Evolutionary conservation across 371 early-diverging fungal species (phyloP), one percentile per base, ranked within the genome.

Genomic region (Zychaea mexicana): DNA sequence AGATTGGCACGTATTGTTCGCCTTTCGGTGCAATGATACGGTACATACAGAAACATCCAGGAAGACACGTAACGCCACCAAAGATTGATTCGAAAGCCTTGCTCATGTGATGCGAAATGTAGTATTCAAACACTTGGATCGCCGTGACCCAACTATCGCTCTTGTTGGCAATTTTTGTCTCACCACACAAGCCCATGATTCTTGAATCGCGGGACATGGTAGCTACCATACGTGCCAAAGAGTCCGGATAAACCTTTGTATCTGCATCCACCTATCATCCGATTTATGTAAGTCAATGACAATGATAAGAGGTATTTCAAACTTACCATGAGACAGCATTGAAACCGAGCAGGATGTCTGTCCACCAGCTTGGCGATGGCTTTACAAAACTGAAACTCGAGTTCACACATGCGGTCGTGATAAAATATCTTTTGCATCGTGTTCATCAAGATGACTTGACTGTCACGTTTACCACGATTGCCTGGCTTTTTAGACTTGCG

Each of bases 71-170:
- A 10, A 98, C 97, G 67, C 95, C 94, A 26, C 98, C 98, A 77
- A 98, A 98, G 60, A 97, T 88, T 24, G 92, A 90, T 77, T 98
- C 98, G 71, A 98, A 98, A 0, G 95, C 91, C 74, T 98, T 98
- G 64, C 88, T 85, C 82, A 95, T 85, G 72, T 96, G 96, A 74
- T 98, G 98, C 45, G 92, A 91, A 46, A 96, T 96, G 71, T 94
- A 97, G 78, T 98, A 98, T 81, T 98, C 98, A 85, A 96, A 97
- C 3, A 98, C 97, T 84, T 98, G 98, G 57, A 97, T 96, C 77
- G 89, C 90, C 12, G 97, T 93, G 27, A 95, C 93, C 96, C 93
- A 93, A 24, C 87, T 88, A 64, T 87, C 83, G 26, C 77, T 75
- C 73, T 93, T 92, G 77, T 95, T 95, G 26, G 92, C 94, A 66